Base-by-base conservation (phyloP, 805 yeast genomes). In the Sugiyamaella floridensis region DNA sequence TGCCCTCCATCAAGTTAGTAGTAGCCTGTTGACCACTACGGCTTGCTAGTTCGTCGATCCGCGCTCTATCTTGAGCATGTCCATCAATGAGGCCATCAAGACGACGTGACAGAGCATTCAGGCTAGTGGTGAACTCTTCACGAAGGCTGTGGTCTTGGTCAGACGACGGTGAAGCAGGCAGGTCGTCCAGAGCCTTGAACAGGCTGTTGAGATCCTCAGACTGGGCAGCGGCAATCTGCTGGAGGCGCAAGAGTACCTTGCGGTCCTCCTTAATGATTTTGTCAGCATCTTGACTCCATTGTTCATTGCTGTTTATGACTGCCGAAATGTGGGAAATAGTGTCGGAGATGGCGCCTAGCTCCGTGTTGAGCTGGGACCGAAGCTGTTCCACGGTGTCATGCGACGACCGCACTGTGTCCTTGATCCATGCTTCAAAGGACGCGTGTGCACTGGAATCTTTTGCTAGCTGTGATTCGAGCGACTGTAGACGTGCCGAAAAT, bases 381-480 rank as follows among this genome's bases (percentile, higher is more conserved):
- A 53, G 14, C 11, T 44, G 26, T 4, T 28, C 47, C n/a, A 12
- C 15, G 12, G 43, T 32, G 12, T 22, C 18, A 14, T 55, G 43
- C 5, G 43, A 16, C 11, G 28, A 19, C 14, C 28, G 43, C 10
- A 28, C 43, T 11, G 48, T 14, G 15, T 52, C 53, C 44, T 49
- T 53, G 15, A 43, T 40, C 40, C 49, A 48, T 12, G 37, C 40
- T 19, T 55, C 50, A 11, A 43, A 29, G 2, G 52, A 40, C 16
- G 40, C 34, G 11, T 28, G 19, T 11, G 42, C 28, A 19, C 16
- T 19, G 8, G 55, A 52, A 12, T 53, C 45, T 2, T 51, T 29
- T 1, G 52, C 45, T 28, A 58, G 49, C 29, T 56, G 53, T 6
- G 46, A 16, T 43, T 58, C 61, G n/a, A 58, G 50, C 14, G 42